Percentiles rank a stretch among this genome's conserved stretches.
Conservation (phyloP, 345 rosid species). For the Eucalyptus polyanthemos region DNA sequence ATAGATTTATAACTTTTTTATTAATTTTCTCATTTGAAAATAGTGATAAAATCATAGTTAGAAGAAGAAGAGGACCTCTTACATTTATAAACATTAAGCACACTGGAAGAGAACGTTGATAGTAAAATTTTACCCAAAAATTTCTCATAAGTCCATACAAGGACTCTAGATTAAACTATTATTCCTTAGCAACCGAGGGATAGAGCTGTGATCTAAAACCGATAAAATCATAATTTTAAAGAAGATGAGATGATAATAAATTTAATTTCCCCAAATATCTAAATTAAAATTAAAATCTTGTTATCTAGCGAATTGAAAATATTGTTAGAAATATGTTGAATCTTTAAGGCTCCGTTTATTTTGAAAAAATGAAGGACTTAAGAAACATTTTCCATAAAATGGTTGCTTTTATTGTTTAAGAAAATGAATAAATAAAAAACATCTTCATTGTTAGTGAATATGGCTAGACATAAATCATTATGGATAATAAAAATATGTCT, state of each 20-base stretch:
- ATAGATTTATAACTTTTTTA: too few species aligned
- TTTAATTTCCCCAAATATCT: background rate
- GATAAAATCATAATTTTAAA: background rate
- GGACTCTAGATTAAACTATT: background rate
- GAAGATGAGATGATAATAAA: background rate
- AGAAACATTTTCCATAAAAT: too few species aligned
- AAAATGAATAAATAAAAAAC: too few species aligned
- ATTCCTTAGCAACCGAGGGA: background rate
- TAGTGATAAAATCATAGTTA: background rate
- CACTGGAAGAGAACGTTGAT: background rate
- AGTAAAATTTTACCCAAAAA: background rate
- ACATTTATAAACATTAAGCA: background rate
- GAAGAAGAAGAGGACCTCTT: background rate
- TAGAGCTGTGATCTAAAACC: background rate
- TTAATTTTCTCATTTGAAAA: too few species aligned
- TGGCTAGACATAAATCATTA: too few species aligned
- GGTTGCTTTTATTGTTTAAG: too few species aligned
- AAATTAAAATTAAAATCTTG: background rate
- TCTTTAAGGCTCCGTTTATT: background rate
- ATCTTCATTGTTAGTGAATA: background rate
- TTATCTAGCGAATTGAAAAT: background rate
- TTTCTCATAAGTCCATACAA: background rate
- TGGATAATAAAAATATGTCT: too few species aligned
- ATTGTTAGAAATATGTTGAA: background rate
- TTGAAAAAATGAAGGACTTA: background rate